Percentiles rank a stretch among this genome's conserved stretches.
These are phyloP conservation scores for Termitomyces sp. DNA, from an alignment of 768 basidiomycete genomes.

Conservation along the genomic window DNA sequence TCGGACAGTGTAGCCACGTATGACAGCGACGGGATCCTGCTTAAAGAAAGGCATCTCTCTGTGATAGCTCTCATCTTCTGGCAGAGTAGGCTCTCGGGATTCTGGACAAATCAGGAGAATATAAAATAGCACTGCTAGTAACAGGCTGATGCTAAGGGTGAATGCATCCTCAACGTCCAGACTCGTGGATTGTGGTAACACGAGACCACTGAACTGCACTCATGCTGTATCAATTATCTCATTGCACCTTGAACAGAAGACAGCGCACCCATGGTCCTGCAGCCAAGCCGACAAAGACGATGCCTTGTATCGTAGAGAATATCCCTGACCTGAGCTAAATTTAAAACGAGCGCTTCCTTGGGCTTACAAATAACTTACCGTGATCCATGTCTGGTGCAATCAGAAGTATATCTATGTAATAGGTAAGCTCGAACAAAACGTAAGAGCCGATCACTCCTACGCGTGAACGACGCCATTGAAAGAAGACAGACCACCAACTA, in stretches of 20 bases:
- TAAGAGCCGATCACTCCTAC: slow-evolving; percentile 42
- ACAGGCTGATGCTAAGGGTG: slow-evolving; percentile 35
- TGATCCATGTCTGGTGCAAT: slow-evolving; percentile 47
- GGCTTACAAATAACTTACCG: slow-evolving; percentile 19
- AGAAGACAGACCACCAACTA: slow-evolving; percentile 65
- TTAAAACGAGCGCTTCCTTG: neutral
- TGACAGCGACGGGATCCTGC: slow-evolving; percentile 22
- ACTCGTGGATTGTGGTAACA: slow-evolving; percentile 56
- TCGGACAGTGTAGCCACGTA: slow-evolving; percentile 18
- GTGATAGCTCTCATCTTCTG: slow-evolving; percentile 13
- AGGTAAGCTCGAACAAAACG: slow-evolving; percentile 16
- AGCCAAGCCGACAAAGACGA: slow-evolving; percentile 73
- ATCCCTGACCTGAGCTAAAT: slow-evolving; percentile 34
- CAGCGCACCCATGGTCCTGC: slow-evolving; percentile 68
- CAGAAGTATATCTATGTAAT: slow-evolving; percentile 43
- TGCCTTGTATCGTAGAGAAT: slow-evolving; percentile 65
- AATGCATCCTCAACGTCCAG: slow-evolving; percentile 38
- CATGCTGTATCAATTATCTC: neutral
- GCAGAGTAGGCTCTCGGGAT: slow-evolving; percentile 31
- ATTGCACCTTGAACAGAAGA: slow-evolving; percentile 2
- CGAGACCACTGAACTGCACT: slow-evolving; percentile 36
- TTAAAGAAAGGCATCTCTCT: slow-evolving; percentile 20
- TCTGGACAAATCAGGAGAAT: slow-evolving; percentile 47
- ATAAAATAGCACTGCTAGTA: slow-evolving; percentile 30
- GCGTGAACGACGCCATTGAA: slow-evolving; percentile 64